phyloP scores from a whole-genome alignment of 139 green algal species.

The Chlamydomonas applanata region DNA sequence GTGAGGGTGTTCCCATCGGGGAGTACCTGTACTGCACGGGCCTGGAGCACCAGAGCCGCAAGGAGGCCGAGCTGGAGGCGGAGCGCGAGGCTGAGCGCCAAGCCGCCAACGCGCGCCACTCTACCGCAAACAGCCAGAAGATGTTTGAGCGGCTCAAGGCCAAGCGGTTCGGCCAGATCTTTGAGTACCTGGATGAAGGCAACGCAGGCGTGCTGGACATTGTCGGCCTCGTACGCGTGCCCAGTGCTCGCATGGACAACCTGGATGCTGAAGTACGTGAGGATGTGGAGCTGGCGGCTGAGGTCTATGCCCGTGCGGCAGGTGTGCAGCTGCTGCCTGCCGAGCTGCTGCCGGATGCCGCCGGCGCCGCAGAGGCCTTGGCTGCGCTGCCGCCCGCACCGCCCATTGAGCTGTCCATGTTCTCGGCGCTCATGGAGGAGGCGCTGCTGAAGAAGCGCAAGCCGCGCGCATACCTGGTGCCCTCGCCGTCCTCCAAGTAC shows the following conservation, averaged over 20 bases:
- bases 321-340: conserved; percentile 8
- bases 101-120: not conserved
- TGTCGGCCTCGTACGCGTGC: conserved; percentile 36
- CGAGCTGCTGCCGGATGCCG: not conserved
- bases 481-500: conserved; percentile 53
- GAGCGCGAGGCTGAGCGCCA: conserved; percentile 27
- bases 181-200: conserved; percentile 65
- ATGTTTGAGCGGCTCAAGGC: conserved; percentile 64
- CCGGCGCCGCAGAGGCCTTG: not conserved
- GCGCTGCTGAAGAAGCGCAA: conserved; percentile 38
- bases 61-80: conserved; percentile 22
- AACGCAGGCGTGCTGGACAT: conserved; percentile 39
- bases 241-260: conserved; percentile 37
- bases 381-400: conserved; percentile 11
- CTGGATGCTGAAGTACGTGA: conserved; percentile 60
- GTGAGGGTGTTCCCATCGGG: conserved; percentile 42
- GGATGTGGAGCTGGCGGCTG: conserved; percentile 55
- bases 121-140: conserved; percentile 29
- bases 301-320: not conserved
- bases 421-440: conserved; percentile 63
- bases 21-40: conserved; percentile 70
- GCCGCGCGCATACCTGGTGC: conserved; percentile 66
- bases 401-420: conserved; percentile 16
- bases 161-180: conserved; percentile 78
- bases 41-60: conserved; percentile 41